phyloP scores from a whole-genome alignment of 306 rosid genomes.

The Dicorynia guianensis region DNA sequence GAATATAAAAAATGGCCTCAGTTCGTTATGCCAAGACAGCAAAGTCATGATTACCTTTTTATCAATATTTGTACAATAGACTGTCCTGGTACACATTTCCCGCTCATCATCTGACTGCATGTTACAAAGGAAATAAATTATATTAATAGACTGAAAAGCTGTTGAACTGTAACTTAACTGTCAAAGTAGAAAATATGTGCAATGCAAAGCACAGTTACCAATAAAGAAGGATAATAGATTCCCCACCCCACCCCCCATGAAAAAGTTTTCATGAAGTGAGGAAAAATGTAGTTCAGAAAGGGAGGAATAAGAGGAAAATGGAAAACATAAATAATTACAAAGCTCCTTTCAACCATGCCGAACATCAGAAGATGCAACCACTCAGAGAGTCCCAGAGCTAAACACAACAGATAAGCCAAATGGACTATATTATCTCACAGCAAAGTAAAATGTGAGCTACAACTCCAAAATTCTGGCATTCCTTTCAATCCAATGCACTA shows the following conservation, averaged over 20 bases:
- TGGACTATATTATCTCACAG: neutral
- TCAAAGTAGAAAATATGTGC: neutral
- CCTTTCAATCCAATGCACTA: slow-evolving; percentile 22
- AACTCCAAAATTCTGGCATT: neutral
- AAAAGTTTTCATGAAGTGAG: neutral
- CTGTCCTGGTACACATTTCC: slow-evolving; percentile 96
- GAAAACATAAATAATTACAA: slow-evolving; percentile 21
- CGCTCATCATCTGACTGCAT: slow-evolving; percentile 95
- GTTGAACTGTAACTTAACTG: slow-evolving; percentile 10
- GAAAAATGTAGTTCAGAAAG: neutral
- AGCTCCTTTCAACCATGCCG: slow-evolving; percentile 10
- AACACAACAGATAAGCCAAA: slow-evolving; percentile 18
- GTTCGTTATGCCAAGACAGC: neutral
- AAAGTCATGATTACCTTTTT: slow-evolving; percentile 65
- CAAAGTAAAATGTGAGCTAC: slow-evolving; percentile 13
- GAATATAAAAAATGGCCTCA: neutral
- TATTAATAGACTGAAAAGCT: neutral
- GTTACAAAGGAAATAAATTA: slow-evolving; percentile 36
- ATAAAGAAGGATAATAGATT: neutral
- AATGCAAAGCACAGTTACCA: neutral
- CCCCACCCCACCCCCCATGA: too few species aligned
- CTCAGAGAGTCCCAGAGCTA: neutral
- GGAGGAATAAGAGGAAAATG: neutral
- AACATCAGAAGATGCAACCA: slow-evolving; percentile 3
- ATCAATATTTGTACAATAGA: slow-evolving; percentile 97